phyloP scores from a whole-genome alignment of 2,329 filamentous ascomycete species.

The Aspergillus udagawae region DNA sequence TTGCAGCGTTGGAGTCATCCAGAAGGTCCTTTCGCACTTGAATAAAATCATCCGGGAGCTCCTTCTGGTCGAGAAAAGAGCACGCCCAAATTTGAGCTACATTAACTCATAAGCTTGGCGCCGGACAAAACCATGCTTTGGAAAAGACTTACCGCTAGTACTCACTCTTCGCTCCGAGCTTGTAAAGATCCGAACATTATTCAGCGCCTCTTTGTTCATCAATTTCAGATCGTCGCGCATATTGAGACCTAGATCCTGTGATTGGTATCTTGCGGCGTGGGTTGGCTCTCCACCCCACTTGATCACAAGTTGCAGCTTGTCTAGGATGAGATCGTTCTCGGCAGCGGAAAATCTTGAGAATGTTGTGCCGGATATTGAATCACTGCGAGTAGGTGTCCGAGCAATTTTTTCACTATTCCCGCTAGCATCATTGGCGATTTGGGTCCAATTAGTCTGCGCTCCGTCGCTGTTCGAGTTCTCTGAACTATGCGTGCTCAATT shows the following conservation, averaged over 20 bases:
- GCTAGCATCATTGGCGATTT: conserved; percentile 17
- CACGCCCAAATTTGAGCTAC: conserved; percentile 87
- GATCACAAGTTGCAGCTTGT: conserved; percentile 95
- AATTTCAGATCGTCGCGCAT: conserved; percentile 93
- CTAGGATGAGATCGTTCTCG: conserved; percentile 87
- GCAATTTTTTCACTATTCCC: conserved; percentile 33
- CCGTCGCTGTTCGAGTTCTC: conserved; percentile 13
- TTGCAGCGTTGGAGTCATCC: conserved; percentile 96
- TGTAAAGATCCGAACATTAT: conserved; percentile 91
- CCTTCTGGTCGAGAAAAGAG: conserved; percentile 82
- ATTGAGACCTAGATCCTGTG: conserved; percentile 89
- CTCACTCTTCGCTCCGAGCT: conserved; percentile 93
- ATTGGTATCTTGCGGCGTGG: conserved; percentile 92
- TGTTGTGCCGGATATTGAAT: conserved; percentile 84
- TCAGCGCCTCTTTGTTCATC: conserved; percentile 86
- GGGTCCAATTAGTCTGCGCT: conserved; percentile 6
- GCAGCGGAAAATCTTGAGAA: conserved; percentile 91
- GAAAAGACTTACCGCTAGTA: conserved; percentile 59
- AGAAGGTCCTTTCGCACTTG: conserved; percentile 88
- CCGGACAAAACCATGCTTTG: neutral
- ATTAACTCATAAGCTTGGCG: conserved; percentile 8
- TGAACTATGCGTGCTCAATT: conserved; percentile 35
- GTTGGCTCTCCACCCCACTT: conserved; percentile 99
- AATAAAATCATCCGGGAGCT: conserved; percentile 80
- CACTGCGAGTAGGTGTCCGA: conserved; percentile 61